Base-by-base conservation (phyloP, 805 yeast genomes). In the Hermanozyma aechmeae region DNA sequence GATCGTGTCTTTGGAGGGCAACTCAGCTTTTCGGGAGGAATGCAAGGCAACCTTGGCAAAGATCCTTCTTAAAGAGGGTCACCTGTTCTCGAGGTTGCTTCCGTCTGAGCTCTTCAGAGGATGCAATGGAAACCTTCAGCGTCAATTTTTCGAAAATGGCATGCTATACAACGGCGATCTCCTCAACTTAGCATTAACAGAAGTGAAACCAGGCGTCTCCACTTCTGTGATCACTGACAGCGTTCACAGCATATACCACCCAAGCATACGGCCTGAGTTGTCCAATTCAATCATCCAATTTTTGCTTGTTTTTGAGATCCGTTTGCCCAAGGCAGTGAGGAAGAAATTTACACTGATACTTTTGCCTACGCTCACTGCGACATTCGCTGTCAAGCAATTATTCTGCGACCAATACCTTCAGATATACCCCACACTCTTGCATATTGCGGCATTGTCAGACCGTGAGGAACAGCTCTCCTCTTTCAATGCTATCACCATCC, bases 311-410 rank as follows among this genome's bases (percentile, higher is more conserved):
- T 69, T 78, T 33, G 82, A 80, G 35, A 61, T 71, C 22, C 60
- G 92, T 38, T 67, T 68, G 19, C 61, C 75, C 55, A 75, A 76
- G 33, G 39, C 42, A 4, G 42, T 68, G 6, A 64, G 92, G 45
- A 62, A 58, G 25, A 47, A 48, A 6, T 31, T 81, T 12, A 66
- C 70, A 27, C 56, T 62, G 16, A 46, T 73, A 1, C 38, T 79
- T 3, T 56, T 78, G 7, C 76, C 85, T 1, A 61, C 74, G 0
- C 48, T 79, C 16, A 60, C 81, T 2, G 61, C 76, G 0, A 72
- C 74, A 25, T 37, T 62, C 3, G 44, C 48, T 0, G 61, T 53
- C 36, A 78, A 80, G 40, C 50, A 57, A 1, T 35, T 50, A 10
- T 71, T 78, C 32, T 60, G 76, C 13, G 45, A 53, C 11, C 83